These are phyloP conservation scores for Aspergillus piperis DNA, from an alignment of 2,329 filamentous ascomycete species.

Conservation along the genomic window DNA sequence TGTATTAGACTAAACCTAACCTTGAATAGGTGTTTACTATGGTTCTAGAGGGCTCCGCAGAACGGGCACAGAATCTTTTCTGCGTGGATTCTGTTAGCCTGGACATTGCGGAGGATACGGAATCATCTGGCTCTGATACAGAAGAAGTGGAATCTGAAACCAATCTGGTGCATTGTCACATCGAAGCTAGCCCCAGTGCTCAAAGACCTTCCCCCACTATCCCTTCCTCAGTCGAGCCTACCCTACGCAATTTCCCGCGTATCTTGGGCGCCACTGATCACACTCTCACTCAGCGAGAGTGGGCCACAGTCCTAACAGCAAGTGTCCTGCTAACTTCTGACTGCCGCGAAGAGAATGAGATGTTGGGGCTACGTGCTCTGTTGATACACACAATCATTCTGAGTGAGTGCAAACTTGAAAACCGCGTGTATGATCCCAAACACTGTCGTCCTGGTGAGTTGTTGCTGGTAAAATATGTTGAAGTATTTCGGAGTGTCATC, in stretches of 20 bases:
- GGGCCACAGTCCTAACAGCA: slow-evolving; percentile 20
- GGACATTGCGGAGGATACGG: neutral
- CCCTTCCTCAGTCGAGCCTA: neutral
- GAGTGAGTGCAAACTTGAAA: slow-evolving; percentile 21
- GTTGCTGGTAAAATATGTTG: slow-evolving; percentile 41
- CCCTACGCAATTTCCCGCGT: neutral
- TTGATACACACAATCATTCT: slow-evolving; percentile 26
- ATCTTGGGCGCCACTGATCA: neutral
- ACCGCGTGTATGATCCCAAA: slow-evolving; percentile 15
- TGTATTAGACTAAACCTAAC: neutral
- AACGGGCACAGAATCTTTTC: slow-evolving; percentile 1
- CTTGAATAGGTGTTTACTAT: slow-evolving; percentile 22
- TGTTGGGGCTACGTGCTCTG: slow-evolving; percentile 14
- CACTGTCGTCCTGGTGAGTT: neutral
- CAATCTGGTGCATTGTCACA: neutral
- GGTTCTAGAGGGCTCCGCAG: slow-evolving; percentile 20
- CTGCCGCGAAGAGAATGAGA: neutral
- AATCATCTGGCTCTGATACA: neutral
- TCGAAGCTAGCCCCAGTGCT: neutral
- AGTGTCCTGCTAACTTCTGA: slow-evolving; percentile 16
- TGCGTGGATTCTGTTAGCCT: too few species aligned
- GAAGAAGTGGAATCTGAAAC: neutral
- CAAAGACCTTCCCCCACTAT: too few species aligned
- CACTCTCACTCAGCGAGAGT: slow-evolving; percentile 25
- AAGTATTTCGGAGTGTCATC: slow-evolving; percentile 40